Base-by-base conservation (phyloP, 306 rosid genomes). In the Hylodesmum podocarpum region DNA sequence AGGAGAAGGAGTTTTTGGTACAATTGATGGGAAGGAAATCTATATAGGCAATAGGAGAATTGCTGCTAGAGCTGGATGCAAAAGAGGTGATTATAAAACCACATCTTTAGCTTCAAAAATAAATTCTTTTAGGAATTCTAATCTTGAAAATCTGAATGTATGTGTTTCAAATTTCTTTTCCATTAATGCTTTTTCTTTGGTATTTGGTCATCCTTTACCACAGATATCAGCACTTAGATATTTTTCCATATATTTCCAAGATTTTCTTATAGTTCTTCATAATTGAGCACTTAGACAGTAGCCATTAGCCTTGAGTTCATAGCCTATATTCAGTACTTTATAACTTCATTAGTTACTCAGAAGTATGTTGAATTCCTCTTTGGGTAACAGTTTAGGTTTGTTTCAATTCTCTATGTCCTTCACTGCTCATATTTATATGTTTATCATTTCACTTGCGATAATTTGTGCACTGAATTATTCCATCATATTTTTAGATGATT, bases 1-100 rank as follows among this genome's bases (percentile, higher is more conserved):
- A 0, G 97, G 98, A 27, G 97, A 91, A 87, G 98, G 98, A 4
- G 84, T 94, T 29, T 72, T 21, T 22, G 98, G 96, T 8, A 84
- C 80, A 66, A 87, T 94, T 75, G 89, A 90, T 36, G 97, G 90
- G 51, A 82, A 69, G 31, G 89, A 85, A 53, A 73, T 94, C 54
- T 91, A 90, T 53, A 84, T 94, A 54, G 98, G 98, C 27, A 94
- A 84, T 74, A 84, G 37, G 69, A 94, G 81, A 80, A 89, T 91
- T 62, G 86, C 87, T 43, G 22, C 39, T 18, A 86, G 97, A 86
- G 96, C 93, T 66, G 70, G 77, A 19, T 82, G 82, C 31, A 53
- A 65, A 78, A 90, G 70, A 82, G 93, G 98, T 94, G 63, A 46
- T 21, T 22, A 8, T 28, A 27, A 37, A 44, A n/a, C 21, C 6